These are phyloP conservation scores for Phytophthora ramorum DNA, from an alignment of 352 stramenopile genomes.

Conservation along the genomic window DNA sequence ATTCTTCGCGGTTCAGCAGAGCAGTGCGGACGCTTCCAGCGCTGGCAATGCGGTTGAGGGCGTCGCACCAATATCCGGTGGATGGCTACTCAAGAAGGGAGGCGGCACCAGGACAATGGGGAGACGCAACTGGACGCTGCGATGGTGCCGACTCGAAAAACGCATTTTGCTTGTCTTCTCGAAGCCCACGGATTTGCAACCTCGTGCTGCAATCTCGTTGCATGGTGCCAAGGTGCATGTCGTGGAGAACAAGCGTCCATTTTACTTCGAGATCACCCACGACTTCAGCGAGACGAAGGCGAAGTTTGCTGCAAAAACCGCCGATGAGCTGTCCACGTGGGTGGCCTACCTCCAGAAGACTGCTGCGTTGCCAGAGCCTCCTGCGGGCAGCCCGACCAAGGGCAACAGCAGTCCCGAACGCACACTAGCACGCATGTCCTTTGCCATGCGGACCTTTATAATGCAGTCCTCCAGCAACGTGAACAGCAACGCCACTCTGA, in stretches of 20 bases:
- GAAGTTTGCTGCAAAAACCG: constrained; percentile 73
- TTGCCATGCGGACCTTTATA: constrained; percentile 80
- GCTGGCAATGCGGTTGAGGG: constrained; percentile 16
- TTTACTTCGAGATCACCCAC: constrained; percentile 85
- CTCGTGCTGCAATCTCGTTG: constrained; percentile 70
- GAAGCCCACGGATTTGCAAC: constrained; percentile 51
- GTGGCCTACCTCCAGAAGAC: constrained; percentile 60
- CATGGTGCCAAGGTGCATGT: constrained; percentile 71
- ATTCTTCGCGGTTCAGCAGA: constrained; percentile 77
- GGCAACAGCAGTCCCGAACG: constrained; percentile 45
- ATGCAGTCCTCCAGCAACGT: constrained; percentile 50
- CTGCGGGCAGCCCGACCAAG: constrained; percentile 48
- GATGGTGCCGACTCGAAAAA: constrained; percentile 81
- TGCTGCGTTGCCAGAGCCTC: constrained; percentile 56
- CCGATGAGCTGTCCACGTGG: constrained; percentile 71
- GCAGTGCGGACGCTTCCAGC: constrained; percentile 8
- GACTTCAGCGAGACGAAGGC: constrained; percentile 77
- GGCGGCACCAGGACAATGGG: constrained; percentile 78
- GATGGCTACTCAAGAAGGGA: constrained; percentile 87
- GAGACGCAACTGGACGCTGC: constrained; percentile 75
- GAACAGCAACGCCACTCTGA: constrained; percentile 14
- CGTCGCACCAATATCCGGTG: constrained; percentile 29
- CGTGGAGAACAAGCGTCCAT: constrained; percentile 70
- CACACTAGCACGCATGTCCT: constrained; percentile 74
- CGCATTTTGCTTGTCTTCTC: constrained; percentile 80